Evolutionary conservation across 768 basidiomycete genomes (phyloP), one percentile per base, ranked within the genome.

Genomic region (Lactarius pseudohatsudake): DNA sequence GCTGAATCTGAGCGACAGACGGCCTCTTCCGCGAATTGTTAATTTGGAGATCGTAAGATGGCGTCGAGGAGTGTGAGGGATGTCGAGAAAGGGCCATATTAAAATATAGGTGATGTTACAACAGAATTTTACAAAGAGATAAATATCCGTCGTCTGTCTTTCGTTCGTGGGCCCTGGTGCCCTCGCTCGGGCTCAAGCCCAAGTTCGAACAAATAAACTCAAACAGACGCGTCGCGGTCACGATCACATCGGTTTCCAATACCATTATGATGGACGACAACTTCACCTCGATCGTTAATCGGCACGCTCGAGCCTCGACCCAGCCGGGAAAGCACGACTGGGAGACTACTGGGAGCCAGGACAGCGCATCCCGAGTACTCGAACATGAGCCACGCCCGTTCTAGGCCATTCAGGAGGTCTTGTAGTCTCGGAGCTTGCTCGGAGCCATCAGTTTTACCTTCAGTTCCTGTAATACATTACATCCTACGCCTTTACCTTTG

Each of bases 181-280:
- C 10, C 54, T 55, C 32, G 38, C 15, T 8, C 36, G 32, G n/a
- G n/a, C 18, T 22, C 28, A 20, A 45, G 18, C 41, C 11, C 20
- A 18, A 5, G 34, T 36, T 40, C 4, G 36, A 13, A 22, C 9
- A 62, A 61, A 43, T 45, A 61, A 67, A 3, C 22, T 40, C 53
- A 64, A 64, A 69, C 61, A 69, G 47, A 47, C 65, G 68, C 68
- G 68, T 69, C 65, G 62, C 45, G 9, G 43, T 65, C 63, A 50
- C 47, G 26, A 26, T 26, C 26, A 26, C 26, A 1, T 26, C 26
- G 26, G 26, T 26, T 26, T 26, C 26, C 26, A 26, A 26, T 26
- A 26, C 26, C 26, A 26, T 26, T 26, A 26, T 26, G 26, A 26
- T 26, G 26, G 26, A n/a, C n/a, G n/a, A n/a, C n/a, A n/a, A n/a